phyloP scores from a whole-genome alignment of 169 alveolate genomes.

The Cytauxzoon felis region DNA sequence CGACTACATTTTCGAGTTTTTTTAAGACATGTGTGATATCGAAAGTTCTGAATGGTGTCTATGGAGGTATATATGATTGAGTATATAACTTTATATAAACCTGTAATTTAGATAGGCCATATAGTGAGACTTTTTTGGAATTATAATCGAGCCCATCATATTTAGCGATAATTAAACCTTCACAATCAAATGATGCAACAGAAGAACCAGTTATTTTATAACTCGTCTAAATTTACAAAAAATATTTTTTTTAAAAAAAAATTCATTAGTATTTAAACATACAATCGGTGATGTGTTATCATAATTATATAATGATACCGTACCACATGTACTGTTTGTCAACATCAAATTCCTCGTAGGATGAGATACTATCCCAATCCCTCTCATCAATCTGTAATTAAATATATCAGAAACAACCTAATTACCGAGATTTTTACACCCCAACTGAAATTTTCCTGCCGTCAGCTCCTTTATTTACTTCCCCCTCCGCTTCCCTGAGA shows the following conservation, averaged over 20 bases:
- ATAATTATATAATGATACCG: conserved; percentile 19
- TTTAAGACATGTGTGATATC: conserved; percentile 22
- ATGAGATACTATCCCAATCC: conserved; percentile 54
- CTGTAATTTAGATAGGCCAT: conserved; percentile 45
- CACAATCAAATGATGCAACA: conserved; percentile 45
- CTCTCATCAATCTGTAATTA: conserved; percentile 19
- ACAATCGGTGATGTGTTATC: conserved; percentile 57
- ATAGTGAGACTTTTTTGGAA: conserved; percentile 24
- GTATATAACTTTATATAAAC: not conserved
- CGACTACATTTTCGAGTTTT: conserved; percentile 43
- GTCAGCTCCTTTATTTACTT: too few species aligned
- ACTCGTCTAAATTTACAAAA: not conserved
- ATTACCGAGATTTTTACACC: too few species aligned
- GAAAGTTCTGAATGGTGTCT: conserved; percentile 51
- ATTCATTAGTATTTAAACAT: not conserved
- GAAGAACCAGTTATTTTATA: conserved; percentile 20
- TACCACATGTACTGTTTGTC: conserved; percentile 9
- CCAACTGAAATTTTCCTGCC: too few species aligned
- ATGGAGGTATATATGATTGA: not conserved
- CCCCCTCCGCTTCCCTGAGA: too few species aligned
- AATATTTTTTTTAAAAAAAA: not conserved
- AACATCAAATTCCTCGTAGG: conserved; percentile 57
- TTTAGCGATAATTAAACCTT: conserved; percentile 39
- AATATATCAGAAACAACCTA: too few species aligned
- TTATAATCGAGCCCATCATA: not conserved